A percentile compares a stretch with the other conserved stretches of the same genome.
These are phyloP conservation scores for Zymoseptoria brevis DNA, from an alignment of 2,329 filamentous ascomycete species.

Conservation along the genomic window DNA sequence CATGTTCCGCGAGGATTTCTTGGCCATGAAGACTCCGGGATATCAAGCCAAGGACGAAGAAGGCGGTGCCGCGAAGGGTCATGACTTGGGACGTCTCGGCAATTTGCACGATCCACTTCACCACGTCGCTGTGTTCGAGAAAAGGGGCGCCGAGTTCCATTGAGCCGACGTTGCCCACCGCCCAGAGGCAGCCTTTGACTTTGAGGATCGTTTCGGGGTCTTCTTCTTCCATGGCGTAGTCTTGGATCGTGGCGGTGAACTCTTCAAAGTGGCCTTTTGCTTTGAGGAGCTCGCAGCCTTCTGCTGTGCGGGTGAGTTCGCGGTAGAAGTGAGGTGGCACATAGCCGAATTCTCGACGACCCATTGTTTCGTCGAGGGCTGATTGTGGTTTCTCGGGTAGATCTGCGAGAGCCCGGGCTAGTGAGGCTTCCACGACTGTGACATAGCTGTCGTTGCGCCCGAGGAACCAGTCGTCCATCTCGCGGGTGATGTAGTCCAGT, in stretches of 20 bases:
- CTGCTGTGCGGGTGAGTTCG: slow-evolving; percentile 82
- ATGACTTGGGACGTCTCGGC: slow-evolving; percentile 82
- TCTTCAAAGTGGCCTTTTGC: slow-evolving; percentile 96
- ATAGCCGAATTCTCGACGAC: slow-evolving; percentile 43
- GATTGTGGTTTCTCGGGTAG: slow-evolving; percentile 45
- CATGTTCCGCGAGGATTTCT: slow-evolving; percentile 79
- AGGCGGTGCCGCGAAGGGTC: slow-evolving; percentile 88
- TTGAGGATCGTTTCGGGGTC: slow-evolving; percentile 82
- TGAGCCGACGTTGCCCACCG: slow-evolving; percentile 92
- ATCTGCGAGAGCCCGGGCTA: slow-evolving; percentile 72
- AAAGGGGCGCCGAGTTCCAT: slow-evolving; percentile 97
- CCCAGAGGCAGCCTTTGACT: slow-evolving; percentile 95
- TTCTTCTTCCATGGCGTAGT: slow-evolving; percentile 76
- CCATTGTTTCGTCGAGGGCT: slow-evolving; percentile 38
- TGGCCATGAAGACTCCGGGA: slow-evolving; percentile 86
- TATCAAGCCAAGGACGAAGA: slow-evolving; percentile 89
- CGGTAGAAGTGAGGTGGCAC: slow-evolving; percentile 98
- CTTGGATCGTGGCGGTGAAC: slow-evolving; percentile 82
- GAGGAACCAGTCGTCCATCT: slow-evolving; percentile 99
- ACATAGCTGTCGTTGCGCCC: slow-evolving; percentile 97
- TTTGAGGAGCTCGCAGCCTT: slow-evolving; percentile 81
- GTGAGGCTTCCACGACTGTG: slow-evolving; percentile 84
- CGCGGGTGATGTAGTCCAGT: slow-evolving; percentile 95
- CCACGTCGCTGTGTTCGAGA: slow-evolving; percentile 80
- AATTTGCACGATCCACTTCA: slow-evolving; percentile 78